Evolutionary conservation across 306 rosid species (phyloP).

Genomic region (Vicia villosa): DNA sequence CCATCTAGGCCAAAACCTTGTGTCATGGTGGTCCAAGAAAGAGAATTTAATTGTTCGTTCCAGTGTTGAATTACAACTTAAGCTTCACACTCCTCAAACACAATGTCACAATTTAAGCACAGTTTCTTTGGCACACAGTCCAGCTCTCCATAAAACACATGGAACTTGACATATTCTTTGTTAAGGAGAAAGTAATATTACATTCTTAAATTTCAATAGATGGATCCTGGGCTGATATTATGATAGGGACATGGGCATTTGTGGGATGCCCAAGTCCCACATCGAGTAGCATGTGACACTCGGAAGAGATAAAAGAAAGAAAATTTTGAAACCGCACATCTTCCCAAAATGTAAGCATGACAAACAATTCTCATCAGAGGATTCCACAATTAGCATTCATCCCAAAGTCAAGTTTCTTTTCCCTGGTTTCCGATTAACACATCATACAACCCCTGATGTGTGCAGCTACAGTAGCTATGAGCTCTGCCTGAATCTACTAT

Average conservation of each 20-base stretch:
- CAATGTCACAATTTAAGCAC: too few species aligned
- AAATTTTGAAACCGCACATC: too few species aligned
- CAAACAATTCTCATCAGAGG: constrained; percentile 3
- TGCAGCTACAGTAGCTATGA: constrained; percentile 18
- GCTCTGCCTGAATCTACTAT: constrained; percentile 8
- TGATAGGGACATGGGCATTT: neutral
- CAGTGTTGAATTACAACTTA: too few species aligned
- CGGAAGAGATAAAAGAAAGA: neutral
- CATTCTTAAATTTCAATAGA: too few species aligned
- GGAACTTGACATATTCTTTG: too few species aligned
- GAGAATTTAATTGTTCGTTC: too few species aligned
- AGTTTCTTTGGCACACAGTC: too few species aligned
- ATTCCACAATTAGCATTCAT: constrained; percentile 9
- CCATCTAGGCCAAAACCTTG: too few species aligned
- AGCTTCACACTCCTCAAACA: too few species aligned
- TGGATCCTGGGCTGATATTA: neutral
- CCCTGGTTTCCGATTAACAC: constrained; percentile 11
- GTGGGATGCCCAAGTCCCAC: neutral
- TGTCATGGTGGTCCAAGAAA: too few species aligned
- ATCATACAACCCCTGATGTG: neutral
- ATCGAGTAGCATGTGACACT: neutral
- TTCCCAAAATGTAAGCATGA: neutral
- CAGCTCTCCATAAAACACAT: too few species aligned
- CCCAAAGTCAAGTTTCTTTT: constrained; percentile 10
- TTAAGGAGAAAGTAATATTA: too few species aligned